These are phyloP conservation scores for Tetracladium maxilliforme DNA, from an alignment of 2,329 filamentous ascomycete species.

Conservation along the genomic window DNA sequence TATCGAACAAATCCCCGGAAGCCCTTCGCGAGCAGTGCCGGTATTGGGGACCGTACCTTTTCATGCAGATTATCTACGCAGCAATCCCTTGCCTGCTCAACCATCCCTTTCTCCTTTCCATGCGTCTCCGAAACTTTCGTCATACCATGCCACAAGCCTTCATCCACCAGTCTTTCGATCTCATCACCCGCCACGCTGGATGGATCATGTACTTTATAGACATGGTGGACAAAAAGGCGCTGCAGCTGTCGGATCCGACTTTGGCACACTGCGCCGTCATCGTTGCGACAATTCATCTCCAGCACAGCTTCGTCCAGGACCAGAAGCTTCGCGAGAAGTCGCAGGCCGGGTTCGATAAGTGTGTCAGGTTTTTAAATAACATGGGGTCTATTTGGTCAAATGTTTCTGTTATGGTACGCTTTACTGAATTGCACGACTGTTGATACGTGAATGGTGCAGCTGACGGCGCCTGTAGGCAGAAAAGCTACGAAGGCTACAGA, in stretches of 20 bases:
- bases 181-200: slow-evolving; percentile 31
- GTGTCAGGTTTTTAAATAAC: slow-evolving; percentile 27
- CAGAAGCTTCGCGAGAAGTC: slow-evolving; percentile 23
- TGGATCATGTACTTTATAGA: slow-evolving; percentile 38
- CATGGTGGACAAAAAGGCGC: slow-evolving; percentile 25
- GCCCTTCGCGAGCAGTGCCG: slow-evolving; percentile 26
- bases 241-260: slow-evolving; percentile 29
- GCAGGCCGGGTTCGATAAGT: slow-evolving; percentile 25
- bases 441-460: no score
- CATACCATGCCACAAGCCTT: slow-evolving; percentile 37
- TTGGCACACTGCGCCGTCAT: slow-evolving; percentile 33
- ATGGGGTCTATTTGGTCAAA: no score
- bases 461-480: no score
- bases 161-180: slow-evolving; percentile 34
- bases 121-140: slow-evolving; percentile 34
- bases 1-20: slow-evolving; percentile 22
- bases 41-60: slow-evolving; percentile 37
- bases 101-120: slow-evolving; percentile 34
- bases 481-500: no score
- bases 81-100: slow-evolving; percentile 36
- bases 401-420: no score
- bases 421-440: no score
- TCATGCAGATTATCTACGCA: slow-evolving; percentile 35
- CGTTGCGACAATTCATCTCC: slow-evolving; percentile 36
- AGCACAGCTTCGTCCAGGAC: slow-evolving; percentile 30